A percentile compares a stretch with the other conserved stretches of the same genome.
These are phyloP conservation scores for Salix suchowensis DNA, from an alignment of 345 rosid genomes.

Conservation along the genomic window DNA sequence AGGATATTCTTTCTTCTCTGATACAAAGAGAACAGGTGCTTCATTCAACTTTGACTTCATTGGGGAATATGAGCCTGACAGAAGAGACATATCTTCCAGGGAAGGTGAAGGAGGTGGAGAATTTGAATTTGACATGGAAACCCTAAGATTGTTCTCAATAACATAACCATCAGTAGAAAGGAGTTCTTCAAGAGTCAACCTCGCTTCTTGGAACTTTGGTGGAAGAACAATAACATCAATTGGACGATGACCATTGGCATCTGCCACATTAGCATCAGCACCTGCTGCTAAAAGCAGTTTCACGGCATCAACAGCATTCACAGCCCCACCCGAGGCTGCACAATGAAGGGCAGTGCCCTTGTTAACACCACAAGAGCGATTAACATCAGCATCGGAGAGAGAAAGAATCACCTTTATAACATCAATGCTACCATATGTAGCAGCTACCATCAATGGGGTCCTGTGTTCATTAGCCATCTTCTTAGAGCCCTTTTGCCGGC, in stretches of 20 bases:
- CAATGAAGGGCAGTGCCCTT: slow-evolving; percentile 84
- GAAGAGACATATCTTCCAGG: slow-evolving; percentile 51
- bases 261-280: slow-evolving; percentile 60
- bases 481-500: slow-evolving; percentile 76
- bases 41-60: slow-evolving; percentile 35
- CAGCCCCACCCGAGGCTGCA: slow-evolving; percentile 88
- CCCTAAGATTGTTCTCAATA: slow-evolving; percentile 40
- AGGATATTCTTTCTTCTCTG: slow-evolving; percentile 84
- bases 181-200: slow-evolving; percentile 62
- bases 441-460: slow-evolving; percentile 93
- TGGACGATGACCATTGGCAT: slow-evolving; percentile 62
- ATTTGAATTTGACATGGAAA: slow-evolving; percentile 34
- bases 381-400: slow-evolving; percentile 68
- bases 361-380: slow-evolving; percentile 59
- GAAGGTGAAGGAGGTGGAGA: slow-evolving; percentile 66
- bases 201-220: slow-evolving; percentile 55
- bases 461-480: slow-evolving; percentile 73
- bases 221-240: slow-evolving; percentile 77
- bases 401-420: slow-evolving; percentile 68
- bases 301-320: slow-evolving; percentile 67
- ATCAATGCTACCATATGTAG: slow-evolving; percentile 78
- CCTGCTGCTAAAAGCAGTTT: slow-evolving; percentile 80
- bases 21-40: slow-evolving; percentile 24
- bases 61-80: slow-evolving; percentile 49
- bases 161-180: slow-evolving; percentile 53